These are phyloP conservation scores for Davidsoniella virescens DNA, from an alignment of 2,329 filamentous ascomycete species.

Conservation along the genomic window DNA sequence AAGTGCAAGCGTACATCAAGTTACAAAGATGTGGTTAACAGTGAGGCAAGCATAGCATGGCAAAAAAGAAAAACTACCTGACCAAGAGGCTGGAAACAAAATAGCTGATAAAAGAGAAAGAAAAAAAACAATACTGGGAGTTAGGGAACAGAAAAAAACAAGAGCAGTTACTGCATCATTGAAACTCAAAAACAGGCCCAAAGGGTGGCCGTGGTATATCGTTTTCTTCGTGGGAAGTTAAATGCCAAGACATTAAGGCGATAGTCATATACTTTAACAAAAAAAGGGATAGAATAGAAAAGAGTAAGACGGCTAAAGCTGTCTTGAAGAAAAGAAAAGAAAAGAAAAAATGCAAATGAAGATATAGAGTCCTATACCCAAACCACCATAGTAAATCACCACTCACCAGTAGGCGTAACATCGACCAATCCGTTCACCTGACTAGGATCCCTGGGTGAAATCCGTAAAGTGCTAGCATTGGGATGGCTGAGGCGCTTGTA, in stretches of 20 bases:
- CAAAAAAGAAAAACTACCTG: no score
- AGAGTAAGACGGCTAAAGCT: neutral
- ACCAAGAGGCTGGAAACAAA: no score
- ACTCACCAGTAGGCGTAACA: neutral
- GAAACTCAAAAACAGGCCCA: neutral
- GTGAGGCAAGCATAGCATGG: no score
- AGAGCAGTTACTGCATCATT: neutral
- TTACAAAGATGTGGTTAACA: no score
- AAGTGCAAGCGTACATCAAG: no score
- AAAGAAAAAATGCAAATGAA: neutral
- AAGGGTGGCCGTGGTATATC: neutral
- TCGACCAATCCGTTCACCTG: neutral
- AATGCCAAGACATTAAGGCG: no score
- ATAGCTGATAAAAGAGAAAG: neutral
- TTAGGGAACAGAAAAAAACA: neutral
- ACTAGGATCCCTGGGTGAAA: neutral
- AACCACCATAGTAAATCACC: neutral
- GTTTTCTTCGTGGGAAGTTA: no score
- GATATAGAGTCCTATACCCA: neutral
- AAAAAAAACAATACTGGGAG: neutral
- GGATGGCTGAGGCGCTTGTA: constrained; percentile 8
- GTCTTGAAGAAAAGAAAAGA: neutral
- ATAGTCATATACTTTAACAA: no score
- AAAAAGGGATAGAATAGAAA: neutral
- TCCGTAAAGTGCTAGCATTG: neutral